Base-by-base conservation (phyloP, 2,329 filamentous ascomycete species). In the Fusarium subglutinans region DNA sequence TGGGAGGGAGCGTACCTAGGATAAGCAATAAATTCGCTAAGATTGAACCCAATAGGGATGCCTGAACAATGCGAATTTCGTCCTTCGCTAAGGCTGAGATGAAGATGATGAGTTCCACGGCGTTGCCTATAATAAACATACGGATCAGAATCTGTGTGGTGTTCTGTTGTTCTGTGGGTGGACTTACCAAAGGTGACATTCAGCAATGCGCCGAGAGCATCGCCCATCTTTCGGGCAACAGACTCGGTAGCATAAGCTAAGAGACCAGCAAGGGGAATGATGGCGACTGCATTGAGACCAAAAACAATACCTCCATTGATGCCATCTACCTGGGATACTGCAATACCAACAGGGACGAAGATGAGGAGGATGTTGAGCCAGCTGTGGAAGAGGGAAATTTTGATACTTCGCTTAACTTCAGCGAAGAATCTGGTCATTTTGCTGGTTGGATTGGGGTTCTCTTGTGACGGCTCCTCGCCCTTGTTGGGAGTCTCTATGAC, bases 41-140 rank as follows among this genome's bases (percentile, higher is more conserved):
- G 77, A 98, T 97, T 4, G 94, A 97, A 47, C 95, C 95, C 37
- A 98, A 87, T 57, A 98, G 86, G 1, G 95, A 97, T 20, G 95
- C 94, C 83, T 98, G 95, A 30, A 98, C 95, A 76, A 98, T 96
- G 69, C 93, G 91, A 70, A 98, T 96, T 85, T 98, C 90, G 82
- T 94, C n/a, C 8, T 69, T 69, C 10, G 53, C 30, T 1, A 69
- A 47, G 18, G 66, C 66, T 9, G 45, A 38, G 20, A 69, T 69
- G 14, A 94, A 94, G 73, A 95, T 94, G 79, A 95, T 94, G 79
- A 95, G 83, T 82, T 95, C 93, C 30, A 94, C 93, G 28, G 92
- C 91, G 80, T 95, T 69, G 9, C 66, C 66, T 69, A 15, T 8
- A 7, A 51, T 13, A 35, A 50, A 20, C 33, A 51, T 28, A 20